Evolutionary conservation across 78 protist species (phyloP).

Genomic region (Monosiga brevicollis): DNA sequence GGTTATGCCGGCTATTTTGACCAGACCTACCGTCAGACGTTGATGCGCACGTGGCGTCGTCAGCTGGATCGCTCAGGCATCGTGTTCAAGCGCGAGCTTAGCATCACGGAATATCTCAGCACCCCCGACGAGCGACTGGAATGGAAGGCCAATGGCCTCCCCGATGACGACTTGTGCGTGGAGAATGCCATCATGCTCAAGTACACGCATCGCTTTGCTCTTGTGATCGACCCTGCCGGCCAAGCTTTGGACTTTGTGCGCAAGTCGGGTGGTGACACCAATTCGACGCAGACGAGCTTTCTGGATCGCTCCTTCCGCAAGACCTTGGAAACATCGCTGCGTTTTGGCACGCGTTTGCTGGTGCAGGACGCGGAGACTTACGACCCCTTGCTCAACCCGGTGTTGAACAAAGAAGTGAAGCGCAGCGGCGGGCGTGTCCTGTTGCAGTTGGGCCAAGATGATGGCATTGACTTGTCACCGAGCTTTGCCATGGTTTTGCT

Average conservation of each 20-base stretch:
- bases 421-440: slow-evolving; percentile 78
- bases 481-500: slow-evolving; percentile 75
- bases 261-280: slow-evolving; percentile 44
- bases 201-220: slow-evolving; percentile 80
- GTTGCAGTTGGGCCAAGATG: slow-evolving; percentile 76
- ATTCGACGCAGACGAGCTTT: slow-evolving; percentile 65
- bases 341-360: slow-evolving; percentile 81
- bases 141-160: slow-evolving; percentile 68
- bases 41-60: slow-evolving; percentile 3
- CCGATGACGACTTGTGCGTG: slow-evolving; percentile 82
- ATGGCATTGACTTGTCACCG: slow-evolving; percentile 93
- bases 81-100: slow-evolving; percentile 39
- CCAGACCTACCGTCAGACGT: slow-evolving; percentile 25
- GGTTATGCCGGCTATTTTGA: slow-evolving; percentile 88
- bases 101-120: slow-evolving; percentile 65
- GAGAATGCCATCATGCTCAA: slow-evolving; percentile 92
- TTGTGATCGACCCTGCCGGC: slow-evolving; percentile 95
- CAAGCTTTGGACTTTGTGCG: slow-evolving; percentile 80
- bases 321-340: slow-evolving; percentile 68
- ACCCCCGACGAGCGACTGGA: slow-evolving; percentile 49
- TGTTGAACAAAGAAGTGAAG: slow-evolving; percentile 79
- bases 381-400: slow-evolving; percentile 94
- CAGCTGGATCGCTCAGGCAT: slow-evolving; percentile 6
- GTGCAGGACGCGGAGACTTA: slow-evolving; percentile 92
- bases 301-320: slow-evolving; percentile 74